Base-by-base conservation (phyloP, 176 grass and related monocot genomes). In the Neostapfia colusana region DNA sequence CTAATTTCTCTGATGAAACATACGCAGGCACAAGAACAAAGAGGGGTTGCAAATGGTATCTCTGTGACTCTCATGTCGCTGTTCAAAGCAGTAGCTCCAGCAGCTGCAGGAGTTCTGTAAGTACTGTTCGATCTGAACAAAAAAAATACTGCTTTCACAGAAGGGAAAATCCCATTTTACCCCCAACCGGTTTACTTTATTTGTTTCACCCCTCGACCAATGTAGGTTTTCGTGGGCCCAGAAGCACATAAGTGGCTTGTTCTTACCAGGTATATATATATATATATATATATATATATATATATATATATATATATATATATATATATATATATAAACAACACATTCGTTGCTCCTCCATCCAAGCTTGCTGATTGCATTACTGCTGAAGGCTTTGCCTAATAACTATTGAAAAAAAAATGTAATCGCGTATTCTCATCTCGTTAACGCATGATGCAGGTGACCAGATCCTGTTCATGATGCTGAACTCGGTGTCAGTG, bases 221-320 rank as follows among this genome's bases (percentile, higher is more conserved):
- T 74, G 15, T 27, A 92, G 90, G 79, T 93, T 93, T 67, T 90
- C 87, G 10, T 93, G 87, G 90, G 84, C 87, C 27, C 90, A 89
- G 63, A 93, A 89, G 28, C 82, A 89, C 42, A 63, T 50, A 49
- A 60, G 59, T 63, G 73, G 81, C 28, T 48, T 84, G 28, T 79
- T 93, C 28, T 44, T 93, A 66, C 69, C 87, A 70, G 87, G 87
- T 92, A 82, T 35, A 12, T 93, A 79, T 38, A 37, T 37, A 39
- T n/a, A n/a, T n/a, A n/a, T n/a, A n/a, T n/a, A n/a, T n/a, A n/a
- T n/a, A n/a, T n/a, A n/a, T n/a, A n/a, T n/a, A n/a, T n/a, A n/a
- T n/a, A n/a, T n/a, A n/a, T n/a, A n/a, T n/a, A n/a, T n/a, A n/a
- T n/a, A n/a, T n/a, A n/a, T n/a, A n/a, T n/a, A n/a, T n/a, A n/a